Conservation (phyloP, 192 early-diverging fungal species). For the Coemansia sp. region DNA sequence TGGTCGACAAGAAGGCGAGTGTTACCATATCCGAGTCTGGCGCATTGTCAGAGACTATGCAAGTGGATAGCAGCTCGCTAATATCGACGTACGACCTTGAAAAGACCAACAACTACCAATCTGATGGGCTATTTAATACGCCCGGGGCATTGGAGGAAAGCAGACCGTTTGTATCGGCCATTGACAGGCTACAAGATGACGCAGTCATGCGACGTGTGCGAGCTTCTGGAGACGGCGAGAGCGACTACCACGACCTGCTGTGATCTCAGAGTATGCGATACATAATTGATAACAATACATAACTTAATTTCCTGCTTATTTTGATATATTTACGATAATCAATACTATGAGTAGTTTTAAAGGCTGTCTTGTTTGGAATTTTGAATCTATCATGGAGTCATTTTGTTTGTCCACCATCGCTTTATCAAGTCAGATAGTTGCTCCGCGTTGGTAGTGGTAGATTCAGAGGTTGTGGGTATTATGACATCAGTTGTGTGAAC, state of each 20-base stretch:
- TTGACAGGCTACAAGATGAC: slow-evolving; percentile 26
- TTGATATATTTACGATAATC: background rate
- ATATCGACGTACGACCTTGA: background rate
- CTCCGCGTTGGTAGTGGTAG: too few species aligned
- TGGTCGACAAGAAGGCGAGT: slow-evolving; percentile 6
- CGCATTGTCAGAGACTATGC: background rate
- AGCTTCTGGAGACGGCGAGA: slow-evolving; percentile 12
- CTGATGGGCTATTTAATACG: background rate
- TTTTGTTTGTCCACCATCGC: background rate
- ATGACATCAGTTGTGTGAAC: background rate
- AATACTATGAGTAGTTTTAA: background rate
- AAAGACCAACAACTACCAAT: background rate
- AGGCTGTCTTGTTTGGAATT: too few species aligned
- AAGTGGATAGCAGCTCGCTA: slow-evolving; percentile 9
- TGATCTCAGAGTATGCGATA: background rate
- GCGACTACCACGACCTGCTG: background rate
- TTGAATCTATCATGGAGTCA: background rate
- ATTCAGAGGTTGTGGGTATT: background rate
- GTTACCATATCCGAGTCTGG: slow-evolving; percentile 16
- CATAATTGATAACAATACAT: background rate
- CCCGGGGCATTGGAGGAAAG: slow-evolving; percentile 16
- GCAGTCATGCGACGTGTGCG: slow-evolving; percentile 24
- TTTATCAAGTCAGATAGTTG: too few species aligned
- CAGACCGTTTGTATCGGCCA: slow-evolving; percentile 4
- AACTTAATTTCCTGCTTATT: background rate